Percentiles rank a stretch among this genome's conserved stretches.
Evolutionary conservation across 495 filamentous ascomycete species (phyloP).

Genomic region (Penicillium parvum): DNA sequence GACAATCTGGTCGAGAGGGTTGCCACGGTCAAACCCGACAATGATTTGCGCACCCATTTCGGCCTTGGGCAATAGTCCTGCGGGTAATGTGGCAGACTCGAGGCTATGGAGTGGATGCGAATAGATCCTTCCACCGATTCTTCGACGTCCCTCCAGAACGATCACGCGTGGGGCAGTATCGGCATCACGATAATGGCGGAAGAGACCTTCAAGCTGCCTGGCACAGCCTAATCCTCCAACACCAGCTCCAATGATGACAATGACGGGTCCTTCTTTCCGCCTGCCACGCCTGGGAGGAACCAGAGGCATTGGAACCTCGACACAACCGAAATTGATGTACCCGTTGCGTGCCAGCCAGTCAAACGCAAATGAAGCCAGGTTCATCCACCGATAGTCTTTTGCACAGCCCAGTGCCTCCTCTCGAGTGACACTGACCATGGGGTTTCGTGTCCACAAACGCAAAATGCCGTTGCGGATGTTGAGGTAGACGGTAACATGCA

Average conservation of each 20-base stretch:
- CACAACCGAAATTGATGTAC: slow-evolving; percentile 95
- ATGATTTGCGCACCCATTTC: slow-evolving; percentile 98
- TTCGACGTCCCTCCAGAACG: slow-evolving; percentile 79
- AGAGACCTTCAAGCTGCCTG: slow-evolving; percentile 80
- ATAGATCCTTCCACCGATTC: slow-evolving; percentile 92
- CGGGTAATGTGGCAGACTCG: slow-evolving; percentile 39
- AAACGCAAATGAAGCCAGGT: slow-evolving; percentile 80
- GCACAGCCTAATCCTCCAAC: slow-evolving; percentile 91
- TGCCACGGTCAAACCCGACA: slow-evolving; percentile 92
- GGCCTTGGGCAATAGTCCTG: slow-evolving; percentile 64
- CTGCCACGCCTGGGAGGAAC: slow-evolving; percentile 40
- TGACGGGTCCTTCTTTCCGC: slow-evolving; percentile 52
- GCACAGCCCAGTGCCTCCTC: slow-evolving; percentile 93
- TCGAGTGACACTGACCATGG: slow-evolving; percentile 75
- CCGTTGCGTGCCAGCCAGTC: slow-evolving; percentile 88
- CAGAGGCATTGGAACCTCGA: slow-evolving; percentile 54
- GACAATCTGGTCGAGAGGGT: slow-evolving; percentile 85
- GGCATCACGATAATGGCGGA: slow-evolving; percentile 66
- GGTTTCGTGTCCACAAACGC: slow-evolving; percentile 85
- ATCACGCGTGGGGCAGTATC: slow-evolving; percentile 69
- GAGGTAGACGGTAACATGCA: slow-evolving; percentile 92
- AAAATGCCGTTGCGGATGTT: slow-evolving; percentile 96
- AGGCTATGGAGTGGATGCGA: slow-evolving; percentile 76
- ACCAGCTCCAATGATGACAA: slow-evolving; percentile 90
- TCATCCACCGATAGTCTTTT: slow-evolving; percentile 86